Percentiles rank a stretch among this genome's conserved stretches.
phyloP scores from a whole-genome alignment of 441 rosid genomes.

The Cnidoscolus chayamansa region DNA sequence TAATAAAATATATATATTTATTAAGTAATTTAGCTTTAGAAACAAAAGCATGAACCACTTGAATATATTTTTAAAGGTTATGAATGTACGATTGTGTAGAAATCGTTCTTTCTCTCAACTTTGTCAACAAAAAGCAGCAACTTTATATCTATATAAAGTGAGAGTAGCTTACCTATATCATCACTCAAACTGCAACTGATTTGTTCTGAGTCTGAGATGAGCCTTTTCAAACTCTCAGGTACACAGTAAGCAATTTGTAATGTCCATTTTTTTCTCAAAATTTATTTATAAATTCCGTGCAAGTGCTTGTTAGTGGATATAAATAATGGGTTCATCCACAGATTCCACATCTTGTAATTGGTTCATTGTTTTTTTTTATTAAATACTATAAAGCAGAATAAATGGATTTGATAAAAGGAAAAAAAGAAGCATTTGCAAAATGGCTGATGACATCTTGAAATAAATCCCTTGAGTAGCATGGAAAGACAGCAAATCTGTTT shows the following conservation, averaged over 20 bases:
- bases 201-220: not conserved
- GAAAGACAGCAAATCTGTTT: not conserved
- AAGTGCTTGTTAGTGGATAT: not conserved
- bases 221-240: not conserved
- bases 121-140: not conserved
- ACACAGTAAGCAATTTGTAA: not conserved
- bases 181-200: not conserved
- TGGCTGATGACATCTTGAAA: not conserved
- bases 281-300: too few species aligned
- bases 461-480: not conserved
- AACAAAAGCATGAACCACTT: not conserved
- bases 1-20: too few species aligned
- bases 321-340: too few species aligned
- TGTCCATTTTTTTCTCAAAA: not conserved
- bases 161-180: too few species aligned
- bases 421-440: not conserved
- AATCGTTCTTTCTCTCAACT: not conserved
- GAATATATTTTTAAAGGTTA: not conserved
- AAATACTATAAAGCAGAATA: too few species aligned
- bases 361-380: too few species aligned
- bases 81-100: not conserved
- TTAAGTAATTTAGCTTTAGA: too few species aligned
- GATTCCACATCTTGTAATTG: too few species aligned
- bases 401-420: not conserved
- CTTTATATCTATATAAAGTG: not conserved